These are phyloP conservation scores for Candida pseudocylindracea DNA, from an alignment of 1,139 yeast genomes.

Conservation along the genomic window DNA sequence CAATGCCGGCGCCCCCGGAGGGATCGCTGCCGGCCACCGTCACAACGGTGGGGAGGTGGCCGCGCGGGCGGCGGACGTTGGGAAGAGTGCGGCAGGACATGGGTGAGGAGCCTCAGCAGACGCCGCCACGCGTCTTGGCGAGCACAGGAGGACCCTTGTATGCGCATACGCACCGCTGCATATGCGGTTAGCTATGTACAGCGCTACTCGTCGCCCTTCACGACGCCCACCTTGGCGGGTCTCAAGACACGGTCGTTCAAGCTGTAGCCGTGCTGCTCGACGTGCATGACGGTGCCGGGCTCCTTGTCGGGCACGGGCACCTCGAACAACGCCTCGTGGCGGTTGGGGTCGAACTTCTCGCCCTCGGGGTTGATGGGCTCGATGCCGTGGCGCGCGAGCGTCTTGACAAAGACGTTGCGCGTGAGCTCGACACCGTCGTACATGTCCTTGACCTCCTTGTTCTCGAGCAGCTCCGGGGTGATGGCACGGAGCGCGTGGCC, in stretches of 20 bases:
- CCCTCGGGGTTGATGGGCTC: slow-evolving; percentile 68
- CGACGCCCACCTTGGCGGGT: slow-evolving; percentile 95
- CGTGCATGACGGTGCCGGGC: slow-evolving; percentile 85
- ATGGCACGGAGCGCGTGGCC: slow-evolving; percentile 72
- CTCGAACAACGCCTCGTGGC: slow-evolving; percentile 87
- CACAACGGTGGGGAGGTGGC: slow-evolving; percentile 19
- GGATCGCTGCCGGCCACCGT: slow-evolving; percentile 73
- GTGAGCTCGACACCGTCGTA: slow-evolving; percentile 90
- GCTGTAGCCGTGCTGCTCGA: slow-evolving; percentile 79
- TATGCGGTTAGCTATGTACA: not conserved
- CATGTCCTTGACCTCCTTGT: slow-evolving; percentile 48
- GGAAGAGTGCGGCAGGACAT: too few relatives aligned
- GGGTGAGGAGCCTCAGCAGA: too few relatives aligned
- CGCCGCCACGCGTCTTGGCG: too few relatives aligned
- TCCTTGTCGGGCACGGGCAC: slow-evolving; percentile 74
- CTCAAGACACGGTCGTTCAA: slow-evolving; percentile 76
- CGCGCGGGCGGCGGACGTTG: too few relatives aligned
- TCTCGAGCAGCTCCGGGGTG: slow-evolving; percentile 36
- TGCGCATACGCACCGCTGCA: not conserved
- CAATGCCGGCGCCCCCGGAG: slow-evolving; percentile 92
- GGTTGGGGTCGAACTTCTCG: slow-evolving; percentile 74
- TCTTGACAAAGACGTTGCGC: slow-evolving; percentile 67
- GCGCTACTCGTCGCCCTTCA: slow-evolving; percentile 20
- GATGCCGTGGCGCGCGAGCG: slow-evolving; percentile 62
- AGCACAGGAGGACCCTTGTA: too few relatives aligned